These are phyloP conservation scores for Allantophomopsis cytisporea DNA, from an alignment of 2,329 filamentous ascomycete genomes.

Conservation along the genomic window DNA sequence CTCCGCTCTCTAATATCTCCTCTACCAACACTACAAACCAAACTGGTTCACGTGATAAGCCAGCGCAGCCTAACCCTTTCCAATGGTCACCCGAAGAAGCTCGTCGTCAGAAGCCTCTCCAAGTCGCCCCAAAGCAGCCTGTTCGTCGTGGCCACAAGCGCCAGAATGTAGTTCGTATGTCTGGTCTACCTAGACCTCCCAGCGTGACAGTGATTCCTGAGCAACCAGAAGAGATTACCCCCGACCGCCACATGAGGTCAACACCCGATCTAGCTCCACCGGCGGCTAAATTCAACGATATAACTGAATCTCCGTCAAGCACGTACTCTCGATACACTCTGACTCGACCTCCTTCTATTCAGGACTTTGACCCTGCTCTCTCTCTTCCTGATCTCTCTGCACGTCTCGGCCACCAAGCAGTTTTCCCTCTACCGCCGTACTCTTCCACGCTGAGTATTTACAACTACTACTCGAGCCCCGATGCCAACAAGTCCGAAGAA, in stretches of 20 bases:
- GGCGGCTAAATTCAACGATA: not conserved
- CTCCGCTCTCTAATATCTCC: conserved; percentile 9
- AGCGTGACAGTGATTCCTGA: conserved; percentile 8
- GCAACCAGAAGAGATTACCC: conserved; percentile 9
- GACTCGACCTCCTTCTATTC: conserved; percentile 8
- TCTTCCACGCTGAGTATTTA: conserved; percentile 10
- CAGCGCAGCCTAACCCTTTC: conserved; percentile 13
- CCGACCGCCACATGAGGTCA: not conserved
- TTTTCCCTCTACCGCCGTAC: not conserved
- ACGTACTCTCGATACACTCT: conserved; percentile 1
- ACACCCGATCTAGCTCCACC: not conserved
- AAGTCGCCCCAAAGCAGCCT: conserved; percentile 4
- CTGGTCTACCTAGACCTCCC: conserved; percentile 8
- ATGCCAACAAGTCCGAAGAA: conserved; percentile 6
- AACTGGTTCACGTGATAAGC: not conserved
- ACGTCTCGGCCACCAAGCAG: not conserved
- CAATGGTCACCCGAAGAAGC: conserved; percentile 13
- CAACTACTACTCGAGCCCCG: conserved; percentile 8
- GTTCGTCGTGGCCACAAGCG: conserved; percentile 10
- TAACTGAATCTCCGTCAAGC: conserved; percentile 5
- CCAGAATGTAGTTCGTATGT: conserved; percentile 12
- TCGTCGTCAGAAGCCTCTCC: conserved; percentile 4
- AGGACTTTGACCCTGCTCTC: conserved; percentile 10
- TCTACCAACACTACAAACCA: conserved; percentile 6
- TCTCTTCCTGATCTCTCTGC: not conserved